Evolutionary conservation across 148 eudicot species (phyloP).

Genomic region (Rhododendron griersonianum): DNA sequence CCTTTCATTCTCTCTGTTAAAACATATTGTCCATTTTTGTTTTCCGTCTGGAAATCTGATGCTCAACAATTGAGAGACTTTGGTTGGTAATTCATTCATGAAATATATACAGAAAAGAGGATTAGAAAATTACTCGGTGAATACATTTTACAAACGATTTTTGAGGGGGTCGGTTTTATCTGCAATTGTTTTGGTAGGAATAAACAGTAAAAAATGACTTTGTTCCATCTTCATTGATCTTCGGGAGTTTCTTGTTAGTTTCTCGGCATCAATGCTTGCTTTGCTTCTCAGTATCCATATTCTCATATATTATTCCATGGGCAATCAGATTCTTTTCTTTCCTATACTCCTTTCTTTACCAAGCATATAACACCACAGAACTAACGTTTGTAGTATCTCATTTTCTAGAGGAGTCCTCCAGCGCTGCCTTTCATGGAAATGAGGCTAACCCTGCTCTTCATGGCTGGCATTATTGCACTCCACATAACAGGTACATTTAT

Average conservation of each 20-base stretch:
- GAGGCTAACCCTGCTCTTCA: slow-evolving; percentile 15
- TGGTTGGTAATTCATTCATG: background rate
- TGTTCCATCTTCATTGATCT: background rate
- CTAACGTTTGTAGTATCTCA: background rate
- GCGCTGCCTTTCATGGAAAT: background rate
- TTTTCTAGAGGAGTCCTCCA: background rate
- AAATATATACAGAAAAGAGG: background rate
- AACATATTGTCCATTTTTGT: background rate
- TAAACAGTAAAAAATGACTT: background rate
- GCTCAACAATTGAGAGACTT: background rate
- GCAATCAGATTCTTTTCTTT: slow-evolving; percentile 8
- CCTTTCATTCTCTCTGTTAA: background rate
- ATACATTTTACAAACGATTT: background rate
- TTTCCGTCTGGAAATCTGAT: background rate
- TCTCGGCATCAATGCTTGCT: slow-evolving; percentile 11
- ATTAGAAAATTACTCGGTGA: background rate
- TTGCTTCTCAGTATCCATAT: slow-evolving; percentile 15
- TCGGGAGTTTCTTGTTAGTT: background rate
- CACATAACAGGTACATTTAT: slow-evolving; percentile 18
- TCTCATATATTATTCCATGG: background rate
- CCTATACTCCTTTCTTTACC: background rate
- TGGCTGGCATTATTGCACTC: slow-evolving; percentile 19
- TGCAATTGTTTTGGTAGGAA: background rate
- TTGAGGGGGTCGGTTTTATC: background rate
- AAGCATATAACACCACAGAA: background rate